phyloP scores from a whole-genome alignment of 192 early-diverging fungal genomes.

The Rhizophagus clarus region DNA sequence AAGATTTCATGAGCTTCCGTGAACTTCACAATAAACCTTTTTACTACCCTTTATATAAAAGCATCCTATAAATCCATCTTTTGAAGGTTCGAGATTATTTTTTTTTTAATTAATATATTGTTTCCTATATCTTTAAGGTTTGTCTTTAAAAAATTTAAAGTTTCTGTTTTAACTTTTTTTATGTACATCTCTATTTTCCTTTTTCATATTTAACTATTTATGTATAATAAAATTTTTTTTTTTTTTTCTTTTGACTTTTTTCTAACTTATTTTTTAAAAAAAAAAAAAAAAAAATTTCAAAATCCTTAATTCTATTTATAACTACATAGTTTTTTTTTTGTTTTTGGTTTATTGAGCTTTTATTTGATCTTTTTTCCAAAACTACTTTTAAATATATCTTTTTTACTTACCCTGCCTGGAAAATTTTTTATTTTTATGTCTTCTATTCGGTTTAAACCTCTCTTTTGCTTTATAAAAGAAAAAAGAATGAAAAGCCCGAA shows the following conservation, averaged over 20 bases:
- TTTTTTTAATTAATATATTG: neutral
- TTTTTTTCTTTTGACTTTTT: neutral
- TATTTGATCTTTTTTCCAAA: neutral
- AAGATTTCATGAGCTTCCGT: too few species aligned
- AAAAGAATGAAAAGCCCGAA: constrained; percentile 31
- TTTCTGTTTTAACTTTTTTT: neutral
- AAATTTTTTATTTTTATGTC: neutral
- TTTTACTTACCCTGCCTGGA: neutral
- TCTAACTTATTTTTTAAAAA: neutral
- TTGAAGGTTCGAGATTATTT: neutral
- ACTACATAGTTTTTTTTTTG: too few species aligned
- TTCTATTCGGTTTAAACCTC: neutral
- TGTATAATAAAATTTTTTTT: too few species aligned
- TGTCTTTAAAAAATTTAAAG: neutral
- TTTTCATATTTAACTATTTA: too few species aligned
- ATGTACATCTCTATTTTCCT: neutral
- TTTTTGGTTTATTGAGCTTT: too few species aligned
- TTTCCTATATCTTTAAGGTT: neutral
- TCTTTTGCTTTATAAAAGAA: neutral
- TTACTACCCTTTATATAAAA: neutral
- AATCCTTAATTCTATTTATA: too few species aligned
- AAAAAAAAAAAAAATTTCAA: too few species aligned
- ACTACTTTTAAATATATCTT: neutral
- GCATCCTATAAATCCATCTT: neutral
- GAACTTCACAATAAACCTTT: neutral